Conservation (phyloP, 2,329 filamentous ascomycete genomes). For the Epichloe sylvatica region DNA sequence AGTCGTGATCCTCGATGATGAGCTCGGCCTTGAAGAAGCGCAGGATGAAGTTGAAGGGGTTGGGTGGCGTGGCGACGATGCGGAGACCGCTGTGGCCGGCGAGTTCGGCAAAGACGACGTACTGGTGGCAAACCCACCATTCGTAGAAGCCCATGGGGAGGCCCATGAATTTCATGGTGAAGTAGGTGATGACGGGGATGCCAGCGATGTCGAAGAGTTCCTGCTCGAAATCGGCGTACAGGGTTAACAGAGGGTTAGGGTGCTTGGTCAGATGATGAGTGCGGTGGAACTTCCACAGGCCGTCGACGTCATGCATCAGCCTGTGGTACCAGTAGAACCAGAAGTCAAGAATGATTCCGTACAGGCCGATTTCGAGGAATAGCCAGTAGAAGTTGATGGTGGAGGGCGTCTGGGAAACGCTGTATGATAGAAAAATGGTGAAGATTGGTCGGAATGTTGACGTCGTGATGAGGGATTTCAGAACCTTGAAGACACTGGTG, state of each 20-base stretch:
- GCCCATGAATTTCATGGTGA: conserved; percentile 4
- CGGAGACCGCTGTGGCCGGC: conserved; percentile 5
- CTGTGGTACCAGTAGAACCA: conserved; percentile 7
- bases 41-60: conserved; percentile 4
- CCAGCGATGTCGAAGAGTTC: conserved; percentile 5
- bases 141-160: conserved; percentile 6
- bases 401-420: neutral
- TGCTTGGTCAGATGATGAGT: conserved; percentile 6
- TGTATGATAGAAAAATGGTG: conserved; percentile 2
- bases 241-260: conserved; percentile 3
- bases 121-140: conserved; percentile 7
- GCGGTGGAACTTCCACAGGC: conserved; percentile 5
- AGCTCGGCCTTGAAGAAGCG: conserved; percentile 1
- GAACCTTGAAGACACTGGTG: conserved; percentile 1
- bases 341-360: conserved; percentile 4
- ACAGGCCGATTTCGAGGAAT: conserved; percentile 1
- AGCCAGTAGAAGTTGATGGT: conserved; percentile 1
- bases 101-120: conserved; percentile 4
- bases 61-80: conserved; percentile 1
- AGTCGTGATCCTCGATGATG: conserved; percentile 6
- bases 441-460: conserved; percentile 4
- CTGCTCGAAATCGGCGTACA: conserved; percentile 5
- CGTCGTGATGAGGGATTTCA: conserved; percentile 1
- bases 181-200: conserved; percentile 4
- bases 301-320: conserved; percentile 4